phyloP scores from a whole-genome alignment of 2,329 filamentous ascomycete genomes.

The Sporothrix dimorphospora region DNA sequence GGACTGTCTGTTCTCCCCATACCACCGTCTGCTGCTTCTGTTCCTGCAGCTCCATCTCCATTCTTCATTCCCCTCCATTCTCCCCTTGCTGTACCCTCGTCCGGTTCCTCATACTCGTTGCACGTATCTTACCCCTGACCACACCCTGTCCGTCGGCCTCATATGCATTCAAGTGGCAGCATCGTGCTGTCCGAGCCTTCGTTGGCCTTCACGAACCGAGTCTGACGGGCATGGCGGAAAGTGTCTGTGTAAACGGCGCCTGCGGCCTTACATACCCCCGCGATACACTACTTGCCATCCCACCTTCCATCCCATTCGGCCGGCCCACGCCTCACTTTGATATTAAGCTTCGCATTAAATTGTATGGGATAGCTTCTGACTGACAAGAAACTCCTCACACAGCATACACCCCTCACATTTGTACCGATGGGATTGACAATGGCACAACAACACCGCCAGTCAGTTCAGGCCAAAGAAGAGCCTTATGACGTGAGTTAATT shows the following conservation, averaged over 20 bases:
- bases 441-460: constrained; percentile 51
- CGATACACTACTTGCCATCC: background rate
- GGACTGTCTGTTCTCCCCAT: constrained; percentile 13
- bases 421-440: constrained; percentile 49
- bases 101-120: background rate
- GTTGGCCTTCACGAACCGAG: background rate
- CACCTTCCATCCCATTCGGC: background rate
- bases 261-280: background rate
- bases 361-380: background rate
- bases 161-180: background rate
- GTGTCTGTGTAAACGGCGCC: background rate
- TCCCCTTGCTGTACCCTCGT: background rate
- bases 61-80: background rate
- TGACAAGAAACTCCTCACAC: constrained; percentile 15
- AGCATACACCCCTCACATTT: constrained; percentile 23
- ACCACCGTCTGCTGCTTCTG: background rate
- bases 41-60: constrained; percentile 1
- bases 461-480: constrained; percentile 50
- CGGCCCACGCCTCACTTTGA: background rate
- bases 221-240: background rate
- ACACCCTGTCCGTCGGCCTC: background rate
- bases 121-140: background rate
- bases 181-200: background rate
- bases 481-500: constrained; percentile 48
- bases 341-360: too few relatives aligned